Base-by-base conservation (phyloP, 78 protist genomes). In the Creolimax fragrantissima region DNA sequence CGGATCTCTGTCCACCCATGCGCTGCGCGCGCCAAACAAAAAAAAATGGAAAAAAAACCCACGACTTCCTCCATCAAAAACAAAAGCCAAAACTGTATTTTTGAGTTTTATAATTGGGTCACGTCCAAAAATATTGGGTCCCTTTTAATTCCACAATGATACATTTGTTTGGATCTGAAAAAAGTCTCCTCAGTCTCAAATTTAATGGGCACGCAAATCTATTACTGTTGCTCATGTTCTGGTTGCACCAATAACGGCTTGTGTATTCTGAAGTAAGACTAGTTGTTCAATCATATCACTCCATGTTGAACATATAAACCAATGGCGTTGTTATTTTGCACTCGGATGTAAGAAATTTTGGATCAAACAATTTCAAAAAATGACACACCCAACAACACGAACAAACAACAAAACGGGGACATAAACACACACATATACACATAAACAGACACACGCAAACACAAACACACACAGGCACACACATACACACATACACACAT, bases 341-440 rank as follows among this genome's bases (percentile, higher is more conserved):
- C 5, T 39, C 85, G 5, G 44, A 81, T 41, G 5, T 41, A 7
- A 7, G 5, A 5, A 37, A 81, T 5, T 5, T 41, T 39, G 36
- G 5, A 37, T 5, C 85, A 81, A 3, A 4, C 37, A 5, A 11
- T 32, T 17, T 32, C 74, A 58, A 11, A 58, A 11, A 37, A 5
- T 81, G 85, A 81, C 5, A 4, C 4, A 81, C 4, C 3, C 37
- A 4, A 3, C 3, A 3, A 81, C 4, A 5, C 5, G 5, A 4
- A 81, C 85, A 81, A 37, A 81, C 85, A 81, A 37, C 35, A 37
- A 81, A 37, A 81, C 85, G 37, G 44, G 37, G 44, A 81, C 85
- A 81, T 41, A 81, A 37, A 81, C 85, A 81, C 85, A 81, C 85
- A 81, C 85, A 81, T 41, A 81, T 17, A 58, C 74, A 58, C 74